A percentile compares a stretch with the other conserved stretches of the same genome.
These are phyloP conservation scores for Phyllosticta citriasiana DNA, from an alignment of 2,329 filamentous ascomycete genomes.

Conservation along the genomic window DNA sequence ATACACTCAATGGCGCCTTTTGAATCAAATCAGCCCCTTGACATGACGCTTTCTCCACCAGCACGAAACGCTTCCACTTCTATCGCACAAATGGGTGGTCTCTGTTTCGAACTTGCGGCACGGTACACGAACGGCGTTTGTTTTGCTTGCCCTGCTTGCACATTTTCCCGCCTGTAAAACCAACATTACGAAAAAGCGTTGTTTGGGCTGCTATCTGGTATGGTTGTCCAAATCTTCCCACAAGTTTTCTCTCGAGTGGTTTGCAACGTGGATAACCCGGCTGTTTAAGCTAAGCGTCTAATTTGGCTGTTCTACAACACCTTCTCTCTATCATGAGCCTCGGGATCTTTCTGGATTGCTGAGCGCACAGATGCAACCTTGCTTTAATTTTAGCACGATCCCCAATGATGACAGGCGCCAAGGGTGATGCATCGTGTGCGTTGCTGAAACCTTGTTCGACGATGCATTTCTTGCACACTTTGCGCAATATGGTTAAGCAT, in stretches of 20 bases:
- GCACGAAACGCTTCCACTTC: neutral
- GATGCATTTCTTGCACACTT: neutral
- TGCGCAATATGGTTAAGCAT: neutral
- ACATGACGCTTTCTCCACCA: neutral
- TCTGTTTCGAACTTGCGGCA: neutral
- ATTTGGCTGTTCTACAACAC: neutral
- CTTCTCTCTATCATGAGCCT: neutral
- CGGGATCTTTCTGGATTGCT: neutral
- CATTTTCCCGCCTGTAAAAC: neutral
- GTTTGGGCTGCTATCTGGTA: neutral
- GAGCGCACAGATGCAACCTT: neutral
- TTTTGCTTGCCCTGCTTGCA: neutral
- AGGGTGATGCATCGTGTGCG: neutral
- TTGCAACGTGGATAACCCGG: neutral
- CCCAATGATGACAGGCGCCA: neutral
- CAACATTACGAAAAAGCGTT: neutral
- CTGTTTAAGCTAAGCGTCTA: neutral
- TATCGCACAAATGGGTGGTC: neutral
- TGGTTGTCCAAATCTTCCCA: neutral
- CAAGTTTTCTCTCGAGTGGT: neutral
- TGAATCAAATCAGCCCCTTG: neutral
- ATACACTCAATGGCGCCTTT: constrained; percentile 15
- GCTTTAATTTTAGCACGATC: neutral
- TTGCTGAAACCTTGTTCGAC: neutral
- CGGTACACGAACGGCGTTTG: neutral